These are phyloP conservation scores for Fusarium burgessii DNA, from an alignment of 2,329 filamentous ascomycete genomes.

Conservation along the genomic window DNA sequence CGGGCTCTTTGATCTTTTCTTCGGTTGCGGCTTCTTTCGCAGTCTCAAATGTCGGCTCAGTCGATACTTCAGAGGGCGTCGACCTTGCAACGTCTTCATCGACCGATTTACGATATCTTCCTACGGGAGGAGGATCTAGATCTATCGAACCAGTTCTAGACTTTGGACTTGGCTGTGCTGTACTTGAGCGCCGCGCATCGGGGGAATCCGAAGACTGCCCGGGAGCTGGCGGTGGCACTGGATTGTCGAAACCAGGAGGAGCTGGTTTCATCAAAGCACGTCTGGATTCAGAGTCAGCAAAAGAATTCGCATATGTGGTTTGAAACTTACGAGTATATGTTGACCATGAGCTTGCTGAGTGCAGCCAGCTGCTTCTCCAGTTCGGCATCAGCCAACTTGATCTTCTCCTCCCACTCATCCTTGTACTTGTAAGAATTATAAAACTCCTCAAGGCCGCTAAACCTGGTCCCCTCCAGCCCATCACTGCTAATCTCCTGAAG, in stretches of 20 bases:
- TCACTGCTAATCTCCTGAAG: constrained; percentile 47
- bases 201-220: not conserved
- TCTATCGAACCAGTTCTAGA: constrained; percentile 9
- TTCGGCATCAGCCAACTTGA: constrained; percentile 47
- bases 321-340: constrained; percentile 50
- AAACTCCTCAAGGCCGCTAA: constrained; percentile 46
- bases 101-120: constrained; percentile 1
- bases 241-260: constrained; percentile 29
- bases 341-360: constrained; percentile 50
- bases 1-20: not conserved
- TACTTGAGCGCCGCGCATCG: not conserved
- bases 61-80: not conserved
- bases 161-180: not conserved
- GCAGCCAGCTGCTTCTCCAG: constrained; percentile 47
- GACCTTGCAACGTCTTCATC: not conserved
- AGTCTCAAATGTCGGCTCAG: not conserved
- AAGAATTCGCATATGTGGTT: fast-evolving
- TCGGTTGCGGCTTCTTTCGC: fast-evolving
- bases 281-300: constrained; percentile 25
- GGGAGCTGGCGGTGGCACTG: constrained; percentile 29
- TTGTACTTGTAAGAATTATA: constrained; percentile 52
- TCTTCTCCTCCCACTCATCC: constrained; percentile 49
- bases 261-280: constrained; percentile 49
- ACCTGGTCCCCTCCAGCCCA: constrained; percentile 35
- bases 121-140: constrained; percentile 32